These are phyloP conservation scores for Aureobasidium sp. DNA, from an alignment of 2,329 filamentous ascomycete species.

Conservation along the genomic window DNA sequence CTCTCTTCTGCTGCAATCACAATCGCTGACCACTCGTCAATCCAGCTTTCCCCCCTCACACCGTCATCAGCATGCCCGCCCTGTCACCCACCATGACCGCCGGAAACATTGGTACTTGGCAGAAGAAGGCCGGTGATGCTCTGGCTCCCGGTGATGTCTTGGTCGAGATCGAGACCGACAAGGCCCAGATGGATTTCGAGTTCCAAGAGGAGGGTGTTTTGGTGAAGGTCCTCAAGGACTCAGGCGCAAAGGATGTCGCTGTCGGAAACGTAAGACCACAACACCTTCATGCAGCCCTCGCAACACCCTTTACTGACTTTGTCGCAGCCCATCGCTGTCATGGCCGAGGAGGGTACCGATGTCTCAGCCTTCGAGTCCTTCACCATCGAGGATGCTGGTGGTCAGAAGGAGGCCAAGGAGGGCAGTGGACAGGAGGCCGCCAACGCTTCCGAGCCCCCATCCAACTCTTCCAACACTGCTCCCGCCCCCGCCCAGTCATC, in stretches of 20 bases:
- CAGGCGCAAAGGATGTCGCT: constrained; percentile 85
- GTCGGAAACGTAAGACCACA: constrained; percentile 72
- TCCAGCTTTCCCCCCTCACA: constrained; percentile 89
- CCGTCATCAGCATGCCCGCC: constrained; percentile 94
- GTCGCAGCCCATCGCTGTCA: constrained; percentile 79
- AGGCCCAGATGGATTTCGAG: constrained; percentile 99
- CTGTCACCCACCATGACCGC: constrained; percentile 96
- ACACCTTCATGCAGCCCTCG: neutral
- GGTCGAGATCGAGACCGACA: constrained; percentile 91
- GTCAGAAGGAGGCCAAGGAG: constrained; percentile 57
- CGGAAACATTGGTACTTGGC: constrained; percentile 94
- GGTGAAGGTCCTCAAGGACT: constrained; percentile 87
- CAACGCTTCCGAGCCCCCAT: constrained; percentile 53
- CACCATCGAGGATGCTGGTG: constrained; percentile 81
- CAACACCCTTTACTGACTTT: neutral
- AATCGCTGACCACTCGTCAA: constrained; percentile 10
- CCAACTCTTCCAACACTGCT: constrained; percentile 50
- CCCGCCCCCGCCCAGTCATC: constrained; percentile 42
- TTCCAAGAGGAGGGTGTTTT: constrained; percentile 97
- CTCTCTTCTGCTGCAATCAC: constrained; percentile 17
- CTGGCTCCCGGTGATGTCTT: constrained; percentile 89
- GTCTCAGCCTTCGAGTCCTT: constrained; percentile 83
- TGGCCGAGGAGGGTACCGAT: constrained; percentile 87
- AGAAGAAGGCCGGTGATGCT: constrained; percentile 89
- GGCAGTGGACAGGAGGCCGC: constrained; percentile 57